Evolutionary conservation across 495 filamentous ascomycete species (phyloP).

Genomic region (Monascus purpureus): DNA sequence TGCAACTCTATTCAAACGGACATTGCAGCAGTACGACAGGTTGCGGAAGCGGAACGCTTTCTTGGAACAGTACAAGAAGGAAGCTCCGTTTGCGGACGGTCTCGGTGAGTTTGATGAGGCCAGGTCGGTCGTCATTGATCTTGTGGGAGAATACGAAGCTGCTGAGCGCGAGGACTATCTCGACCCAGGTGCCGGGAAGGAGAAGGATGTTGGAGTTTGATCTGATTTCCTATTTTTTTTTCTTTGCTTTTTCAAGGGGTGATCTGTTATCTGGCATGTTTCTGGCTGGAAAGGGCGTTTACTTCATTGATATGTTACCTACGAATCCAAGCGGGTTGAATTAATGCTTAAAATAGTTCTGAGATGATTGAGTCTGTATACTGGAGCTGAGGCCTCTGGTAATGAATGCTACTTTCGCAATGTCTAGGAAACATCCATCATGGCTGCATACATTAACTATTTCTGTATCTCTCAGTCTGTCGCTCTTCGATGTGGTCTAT

Average conservation of each 20-base stretch:
- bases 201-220: slow-evolving; percentile 25
- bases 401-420: too few relatives aligned
- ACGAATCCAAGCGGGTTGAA: too few relatives aligned
- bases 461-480: too few relatives aligned
- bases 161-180: slow-evolving; percentile 84
- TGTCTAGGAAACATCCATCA: too few relatives aligned
- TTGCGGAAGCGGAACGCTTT: slow-evolving; percentile 95
- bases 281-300: neutral
- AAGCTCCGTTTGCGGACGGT: slow-evolving; percentile 77
- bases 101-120: slow-evolving; percentile 94
- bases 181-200: slow-evolving; percentile 47
- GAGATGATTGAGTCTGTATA: too few relatives aligned
- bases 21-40: slow-evolving; percentile 76
- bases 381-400: too few relatives aligned
- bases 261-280: slow-evolving; percentile 1
- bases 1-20: slow-evolving; percentile 89
- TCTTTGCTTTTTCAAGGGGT: slow-evolving; percentile 4
- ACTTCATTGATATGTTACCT: too few relatives aligned
- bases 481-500: too few relatives aligned
- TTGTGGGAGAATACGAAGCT: slow-evolving; percentile 90
- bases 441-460: too few relatives aligned
- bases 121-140: slow-evolving; percentile 69
- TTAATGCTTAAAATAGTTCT: too few relatives aligned
- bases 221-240: slow-evolving; percentile 2
- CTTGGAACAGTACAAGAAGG: slow-evolving; percentile 88